A percentile compares a stretch with the other conserved stretches of the same genome.
Conservation (phyloP, 1,139 yeast species). For the Kodamaea ohmeri region DNA sequence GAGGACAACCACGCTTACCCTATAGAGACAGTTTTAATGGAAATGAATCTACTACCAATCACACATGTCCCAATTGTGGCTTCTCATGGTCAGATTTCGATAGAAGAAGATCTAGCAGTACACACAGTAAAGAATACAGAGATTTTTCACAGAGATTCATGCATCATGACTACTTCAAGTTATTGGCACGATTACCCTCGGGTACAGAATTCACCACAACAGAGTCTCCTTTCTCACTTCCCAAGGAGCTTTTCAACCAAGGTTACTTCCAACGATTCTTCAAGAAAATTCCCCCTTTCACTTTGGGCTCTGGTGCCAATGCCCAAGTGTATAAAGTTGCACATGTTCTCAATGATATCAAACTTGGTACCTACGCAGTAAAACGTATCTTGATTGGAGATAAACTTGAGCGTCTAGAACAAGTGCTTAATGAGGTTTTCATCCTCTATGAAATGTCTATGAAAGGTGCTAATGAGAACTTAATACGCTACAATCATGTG, state of each 20-base stretch:
- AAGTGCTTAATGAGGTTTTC: constrained; percentile 75
- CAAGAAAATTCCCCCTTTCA: constrained; percentile 37
- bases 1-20: not conserved
- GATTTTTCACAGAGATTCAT: constrained; percentile 22
- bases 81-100: constrained; percentile 23
- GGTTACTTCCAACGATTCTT: constrained; percentile 76
- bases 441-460: constrained; percentile 50
- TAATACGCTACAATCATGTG: constrained; percentile 84
- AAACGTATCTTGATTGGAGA: constrained; percentile 84
- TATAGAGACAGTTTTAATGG: constrained; percentile 9
- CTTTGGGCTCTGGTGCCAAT: constrained; percentile 76
- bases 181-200: constrained; percentile 31
- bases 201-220: constrained; percentile 9
- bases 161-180: constrained; percentile 41
- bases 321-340: constrained; percentile 83
- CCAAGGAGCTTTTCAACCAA: constrained; percentile 55
- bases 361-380: constrained; percentile 77
- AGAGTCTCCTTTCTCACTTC: constrained; percentile 23
- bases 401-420: constrained; percentile 62
- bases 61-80: constrained; percentile 47
- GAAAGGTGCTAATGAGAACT: constrained; percentile 44
- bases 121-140: not conserved
- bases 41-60: constrained; percentile 4
- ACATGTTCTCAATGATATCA: constrained; percentile 68
- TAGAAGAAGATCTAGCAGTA: constrained; percentile 5